These are phyloP conservation scores for Talaromyces sp. DNA, from an alignment of 2,329 filamentous ascomycete species.

Conservation along the genomic window DNA sequence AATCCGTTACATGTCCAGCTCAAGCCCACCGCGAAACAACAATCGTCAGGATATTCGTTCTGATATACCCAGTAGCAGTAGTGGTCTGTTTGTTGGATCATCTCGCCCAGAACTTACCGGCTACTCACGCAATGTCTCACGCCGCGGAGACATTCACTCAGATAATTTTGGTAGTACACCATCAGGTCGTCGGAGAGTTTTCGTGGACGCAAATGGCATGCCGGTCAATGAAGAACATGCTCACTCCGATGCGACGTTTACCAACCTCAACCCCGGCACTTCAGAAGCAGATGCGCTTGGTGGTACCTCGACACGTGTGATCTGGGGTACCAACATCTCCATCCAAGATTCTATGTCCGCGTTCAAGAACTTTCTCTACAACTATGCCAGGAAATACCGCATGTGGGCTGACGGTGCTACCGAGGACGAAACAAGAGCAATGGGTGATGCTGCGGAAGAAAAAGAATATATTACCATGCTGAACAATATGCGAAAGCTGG, in stretches of 20 bases:
- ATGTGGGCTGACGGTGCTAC: slow-evolving; percentile 84
- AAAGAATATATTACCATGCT: slow-evolving; percentile 82
- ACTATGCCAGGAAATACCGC: slow-evolving; percentile 91
- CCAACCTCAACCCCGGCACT: slow-evolving; percentile 72
- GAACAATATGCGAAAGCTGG: slow-evolving; percentile 86
- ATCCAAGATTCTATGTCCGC: slow-evolving; percentile 81
- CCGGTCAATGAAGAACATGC: slow-evolving; percentile 50
- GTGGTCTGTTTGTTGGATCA: slow-evolving; percentile 77
- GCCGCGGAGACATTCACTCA: slow-evolving; percentile 83
- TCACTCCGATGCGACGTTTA: slow-evolving; percentile 62
- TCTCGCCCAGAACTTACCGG: slow-evolving; percentile 43
- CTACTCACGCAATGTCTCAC: slow-evolving; percentile 55
- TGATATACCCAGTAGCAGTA: slow-evolving; percentile 77
- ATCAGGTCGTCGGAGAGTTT: slow-evolving; percentile 56
- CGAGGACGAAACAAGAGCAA: slow-evolving; percentile 66
- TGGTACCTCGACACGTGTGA: slow-evolving; percentile 74
- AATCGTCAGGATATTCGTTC: slow-evolving; percentile 59
- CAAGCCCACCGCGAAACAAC: slow-evolving; percentile 68
- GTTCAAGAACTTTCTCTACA: slow-evolving; percentile 89
- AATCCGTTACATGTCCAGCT: slow-evolving; percentile 85
- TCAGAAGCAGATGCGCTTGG: slow-evolving; percentile 88
- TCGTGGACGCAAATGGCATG: slow-evolving; percentile 63
- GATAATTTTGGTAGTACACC: slow-evolving; percentile 61
- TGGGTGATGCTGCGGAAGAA: slow-evolving; percentile 67
- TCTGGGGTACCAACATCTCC: slow-evolving; percentile 97